phyloP scores from a whole-genome alignment of 1,139 yeast genomes.

The Magnusiomyces fungicola region DNA sequence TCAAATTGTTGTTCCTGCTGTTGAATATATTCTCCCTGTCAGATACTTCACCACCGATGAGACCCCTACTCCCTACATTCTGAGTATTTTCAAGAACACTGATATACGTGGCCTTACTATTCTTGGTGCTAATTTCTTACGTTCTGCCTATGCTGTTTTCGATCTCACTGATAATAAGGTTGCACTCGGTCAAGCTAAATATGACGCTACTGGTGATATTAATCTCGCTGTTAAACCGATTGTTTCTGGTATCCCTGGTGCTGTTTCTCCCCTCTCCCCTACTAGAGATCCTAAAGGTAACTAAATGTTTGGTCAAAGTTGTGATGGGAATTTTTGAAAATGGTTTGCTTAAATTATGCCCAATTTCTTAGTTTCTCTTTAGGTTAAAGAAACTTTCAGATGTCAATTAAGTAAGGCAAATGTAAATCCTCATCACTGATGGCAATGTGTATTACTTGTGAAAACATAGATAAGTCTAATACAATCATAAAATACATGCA shows the following conservation, averaged over 20 bases:
- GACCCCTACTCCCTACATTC: constrained; percentile 12
- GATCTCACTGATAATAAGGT: constrained; percentile 12
- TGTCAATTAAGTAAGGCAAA: too few relatives aligned
- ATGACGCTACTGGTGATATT: constrained; percentile 2
- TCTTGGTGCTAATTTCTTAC: constrained; percentile 13
- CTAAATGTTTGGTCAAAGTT: too few relatives aligned
- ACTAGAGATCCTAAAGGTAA: not conserved
- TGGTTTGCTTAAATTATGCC: too few relatives aligned
- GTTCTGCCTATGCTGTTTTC: constrained; percentile 13
- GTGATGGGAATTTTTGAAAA: too few relatives aligned
- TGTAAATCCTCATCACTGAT: too few relatives aligned
- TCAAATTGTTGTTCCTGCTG: constrained; percentile 9
- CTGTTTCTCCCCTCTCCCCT: constrained; percentile 16
- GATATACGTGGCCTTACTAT: constrained; percentile 12
- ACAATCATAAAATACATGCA: too few relatives aligned
- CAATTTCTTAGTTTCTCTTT: too few relatives aligned
- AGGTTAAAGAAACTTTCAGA: too few relatives aligned
- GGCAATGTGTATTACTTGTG: too few relatives aligned
- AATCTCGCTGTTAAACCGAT: constrained; percentile 4
- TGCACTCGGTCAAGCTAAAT: constrained; percentile 13
- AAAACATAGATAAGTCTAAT: too few relatives aligned
- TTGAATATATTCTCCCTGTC: constrained; percentile 12
- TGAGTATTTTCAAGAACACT: constrained; percentile 12
- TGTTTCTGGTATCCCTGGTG: constrained; percentile 15
- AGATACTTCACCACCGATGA: constrained; percentile 8